These are phyloP conservation scores for Plasmodium yoelii DNA, from an alignment of 169 alveolate species.

Conservation along the genomic window DNA sequence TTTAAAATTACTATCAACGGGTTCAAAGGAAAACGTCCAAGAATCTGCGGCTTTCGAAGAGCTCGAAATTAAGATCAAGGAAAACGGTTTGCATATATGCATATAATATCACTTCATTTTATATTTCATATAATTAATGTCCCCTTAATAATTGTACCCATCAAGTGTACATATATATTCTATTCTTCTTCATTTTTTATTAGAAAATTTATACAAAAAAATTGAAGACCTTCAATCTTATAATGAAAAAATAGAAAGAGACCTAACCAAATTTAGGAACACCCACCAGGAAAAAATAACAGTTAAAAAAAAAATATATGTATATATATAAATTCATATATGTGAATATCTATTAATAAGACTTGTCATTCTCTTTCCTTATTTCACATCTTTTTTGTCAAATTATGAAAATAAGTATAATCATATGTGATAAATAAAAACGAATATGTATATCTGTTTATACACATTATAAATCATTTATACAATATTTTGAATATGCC, in stretches of 20 bases:
- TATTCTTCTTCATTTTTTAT: not conserved
- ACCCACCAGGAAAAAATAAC: slow-evolving; percentile 32
- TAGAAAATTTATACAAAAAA: slow-evolving; percentile 58
- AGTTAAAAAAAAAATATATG: slow-evolving; percentile 1
- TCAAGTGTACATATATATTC: not conserved
- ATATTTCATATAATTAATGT: not conserved
- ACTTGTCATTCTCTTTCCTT: not conserved
- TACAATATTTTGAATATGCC: not conserved
- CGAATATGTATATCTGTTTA: not conserved
- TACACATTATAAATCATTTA: not conserved
- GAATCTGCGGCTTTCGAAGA: slow-evolving; percentile 70
- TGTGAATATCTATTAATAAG: slow-evolving; percentile 8
- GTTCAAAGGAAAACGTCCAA: slow-evolving; percentile 32
- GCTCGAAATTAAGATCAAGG: slow-evolving; percentile 70
- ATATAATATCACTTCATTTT: not conserved
- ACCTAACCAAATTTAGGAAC: slow-evolving; percentile 16
- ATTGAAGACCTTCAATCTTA: slow-evolving; percentile 41
- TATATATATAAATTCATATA: not conserved
- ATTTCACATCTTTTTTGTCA: not conserved
- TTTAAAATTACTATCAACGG: slow-evolving; percentile 57
- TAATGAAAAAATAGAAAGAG: slow-evolving; percentile 18
- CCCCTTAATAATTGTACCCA: no score
- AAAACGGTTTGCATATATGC: slow-evolving; percentile 38
- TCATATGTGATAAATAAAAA: not conserved
- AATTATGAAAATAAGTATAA: not conserved